Percentiles rank a stretch among this genome's conserved stretches.
Conservation (phyloP, 2,329 filamentous ascomycete genomes). For the Calonectria montana region DNA sequence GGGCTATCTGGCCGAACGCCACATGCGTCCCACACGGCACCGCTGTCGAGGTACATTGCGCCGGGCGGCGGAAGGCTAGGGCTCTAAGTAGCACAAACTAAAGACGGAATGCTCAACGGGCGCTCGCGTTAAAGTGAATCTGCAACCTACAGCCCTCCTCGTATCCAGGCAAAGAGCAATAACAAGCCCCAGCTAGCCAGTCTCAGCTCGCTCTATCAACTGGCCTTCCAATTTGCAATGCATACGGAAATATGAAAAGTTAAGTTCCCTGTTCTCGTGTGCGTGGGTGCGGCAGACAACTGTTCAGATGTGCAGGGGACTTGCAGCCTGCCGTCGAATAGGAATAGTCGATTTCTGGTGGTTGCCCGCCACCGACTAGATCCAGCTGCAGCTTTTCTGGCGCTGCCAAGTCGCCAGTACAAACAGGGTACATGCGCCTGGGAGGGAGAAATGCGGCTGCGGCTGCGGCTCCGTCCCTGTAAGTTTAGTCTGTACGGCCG, state of each 20-base stretch:
- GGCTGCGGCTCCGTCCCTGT: constrained; percentile 32
- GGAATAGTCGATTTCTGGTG: constrained; percentile 26
- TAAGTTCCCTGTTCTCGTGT: constrained; percentile 2
- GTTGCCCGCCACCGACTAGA: constrained; percentile 31
- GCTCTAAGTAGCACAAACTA: constrained; percentile 5
- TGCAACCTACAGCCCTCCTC: neutral
- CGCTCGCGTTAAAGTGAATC: neutral
- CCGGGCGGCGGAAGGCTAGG: neutral
- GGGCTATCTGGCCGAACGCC: constrained; percentile 39
- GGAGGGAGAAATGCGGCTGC: constrained; percentile 18
- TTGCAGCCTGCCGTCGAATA: constrained; percentile 20
- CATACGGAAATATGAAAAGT: neutral
- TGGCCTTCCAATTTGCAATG: neutral
- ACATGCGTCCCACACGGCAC: constrained; percentile 38
- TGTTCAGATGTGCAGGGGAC: constrained; percentile 21
- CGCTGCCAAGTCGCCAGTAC: constrained; percentile 29
- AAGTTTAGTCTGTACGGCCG: constrained; percentile 9
- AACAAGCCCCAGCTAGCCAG: neutral
- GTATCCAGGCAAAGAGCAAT: neutral
- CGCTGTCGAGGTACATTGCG: constrained; percentile 31
- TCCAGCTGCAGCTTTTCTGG: constrained; percentile 29
- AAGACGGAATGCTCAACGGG: constrained; percentile 3
- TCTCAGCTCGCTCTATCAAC: neutral
- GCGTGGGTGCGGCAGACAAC: constrained; percentile 12
- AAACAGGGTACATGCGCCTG: constrained; percentile 7